Evolutionary conservation across 1,284 basidiomycete genomes (phyloP).

Genomic region (Kalmanozyma brasiliensis): DNA sequence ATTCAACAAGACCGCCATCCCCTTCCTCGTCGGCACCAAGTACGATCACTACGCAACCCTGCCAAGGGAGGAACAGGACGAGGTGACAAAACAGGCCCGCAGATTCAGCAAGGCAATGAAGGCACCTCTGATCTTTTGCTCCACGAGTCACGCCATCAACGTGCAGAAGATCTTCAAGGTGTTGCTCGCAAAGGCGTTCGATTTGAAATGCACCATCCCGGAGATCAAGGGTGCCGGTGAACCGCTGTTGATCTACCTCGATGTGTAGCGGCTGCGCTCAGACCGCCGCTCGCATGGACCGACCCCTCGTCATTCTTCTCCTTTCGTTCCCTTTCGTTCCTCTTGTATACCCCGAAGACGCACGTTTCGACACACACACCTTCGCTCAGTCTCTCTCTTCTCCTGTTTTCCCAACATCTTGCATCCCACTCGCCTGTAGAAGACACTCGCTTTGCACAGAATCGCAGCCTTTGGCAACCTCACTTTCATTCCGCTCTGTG

Average conservation of each 20-base stretch:
- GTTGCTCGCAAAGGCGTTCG: slow-evolving; percentile 58
- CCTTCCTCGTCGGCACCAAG: slow-evolving; percentile 86
- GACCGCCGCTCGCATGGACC: too few relatives aligned
- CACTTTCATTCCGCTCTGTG: too few relatives aligned
- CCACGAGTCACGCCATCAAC: slow-evolving; percentile 96
- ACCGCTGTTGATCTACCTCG: slow-evolving; percentile 58
- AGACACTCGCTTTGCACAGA: too few relatives aligned
- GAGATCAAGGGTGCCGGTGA: slow-evolving; percentile 59
- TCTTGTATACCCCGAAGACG: too few relatives aligned
- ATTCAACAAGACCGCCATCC: slow-evolving; percentile 78
- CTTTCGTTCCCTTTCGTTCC: too few relatives aligned
- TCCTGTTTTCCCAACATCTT: too few relatives aligned
- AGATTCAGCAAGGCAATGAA: slow-evolving; percentile 98
- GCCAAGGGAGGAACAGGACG: slow-evolving; percentile 95
- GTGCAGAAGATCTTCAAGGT: slow-evolving; percentile 86
- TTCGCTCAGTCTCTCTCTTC: too few relatives aligned
- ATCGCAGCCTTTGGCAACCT: too few relatives aligned
- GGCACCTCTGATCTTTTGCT: slow-evolving; percentile 96
- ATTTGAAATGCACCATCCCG: slow-evolving; percentile 61
- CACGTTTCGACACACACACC: too few relatives aligned
- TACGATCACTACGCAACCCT: slow-evolving; percentile 97
- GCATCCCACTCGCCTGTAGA: too few relatives aligned
- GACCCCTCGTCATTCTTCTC: too few relatives aligned
- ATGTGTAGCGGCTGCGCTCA: too few relatives aligned
- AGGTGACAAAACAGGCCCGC: slow-evolving; percentile 86